Evolutionary conservation across 331 rosid genomes (phyloP).

Genomic region (Acacia concinna): DNA sequence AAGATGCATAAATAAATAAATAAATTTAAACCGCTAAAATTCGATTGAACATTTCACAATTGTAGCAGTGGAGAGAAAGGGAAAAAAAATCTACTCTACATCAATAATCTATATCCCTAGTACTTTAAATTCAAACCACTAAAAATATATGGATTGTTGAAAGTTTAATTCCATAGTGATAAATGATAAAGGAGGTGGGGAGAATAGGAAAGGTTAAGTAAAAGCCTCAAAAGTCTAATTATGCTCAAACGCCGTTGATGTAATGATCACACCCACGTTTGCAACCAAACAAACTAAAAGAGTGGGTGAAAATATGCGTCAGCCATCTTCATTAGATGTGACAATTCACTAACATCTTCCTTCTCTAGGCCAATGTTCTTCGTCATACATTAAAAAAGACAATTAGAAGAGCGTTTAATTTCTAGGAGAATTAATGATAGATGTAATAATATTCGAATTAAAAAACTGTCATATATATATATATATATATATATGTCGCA

Average conservation of each 20-base stretch:
- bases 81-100: no score
- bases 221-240: constrained; percentile 12
- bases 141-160: no score
- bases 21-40: no score
- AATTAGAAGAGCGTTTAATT: background rate
- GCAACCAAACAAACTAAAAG: background rate
- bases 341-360: background rate
- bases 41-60: no score
- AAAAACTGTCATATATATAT: background rate
- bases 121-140: no score
- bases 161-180: no score
- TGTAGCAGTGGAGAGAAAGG: no score
- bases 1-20: no score
- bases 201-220: no score
- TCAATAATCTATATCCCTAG: no score
- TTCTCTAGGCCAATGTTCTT: background rate
- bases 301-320: constrained; percentile 33
- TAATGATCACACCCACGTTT: constrained; percentile 22
- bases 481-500: no score
- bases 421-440: background rate
- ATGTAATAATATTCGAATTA: background rate
- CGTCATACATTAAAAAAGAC: background rate
- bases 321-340: constrained; percentile 10
- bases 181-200: no score
- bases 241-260: constrained; percentile 23